Base-by-base conservation (phyloP, 2,329 filamentous ascomycete genomes). In the Didymella keratinophila region DNA sequence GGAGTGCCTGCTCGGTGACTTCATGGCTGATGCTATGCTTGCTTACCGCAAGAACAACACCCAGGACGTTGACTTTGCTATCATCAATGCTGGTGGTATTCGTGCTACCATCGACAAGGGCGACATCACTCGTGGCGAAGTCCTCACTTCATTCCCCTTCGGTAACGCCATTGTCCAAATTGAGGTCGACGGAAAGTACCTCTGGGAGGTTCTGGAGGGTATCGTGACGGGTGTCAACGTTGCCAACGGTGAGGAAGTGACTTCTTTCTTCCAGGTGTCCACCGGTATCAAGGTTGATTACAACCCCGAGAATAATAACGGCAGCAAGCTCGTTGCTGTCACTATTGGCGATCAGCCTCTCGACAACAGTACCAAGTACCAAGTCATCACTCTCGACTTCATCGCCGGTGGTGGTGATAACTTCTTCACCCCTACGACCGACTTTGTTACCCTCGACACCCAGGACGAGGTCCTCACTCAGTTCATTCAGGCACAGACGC, bases 101-200 rank as follows among this genome's bases (percentile, higher is more conserved):
- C 86, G 87, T 20, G 85, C 87, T 3, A 85, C 83, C 34, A 89
- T 89, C 50, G 85, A 87, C 41, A 71, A 76, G 18, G 87, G 87
- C 10, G 74, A 83, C 52, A 83, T 89, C 68, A 89, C 86, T 3
- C 84, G 86, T 34, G 87, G 87, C 52, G 82, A 87, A 60, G 83
- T 89, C 5, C 78, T 89, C 2, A 88, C 85, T 0, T 81, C 85
- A 0, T 89, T 89, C 74, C 87, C 87, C 37, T 89, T 89, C 62
- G 84, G 85, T 53, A 89, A 89, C 73, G 79, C 86, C 43, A 79
- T 89, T 20, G 86, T 87, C 9, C 84, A 89, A 66, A 73, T 89
- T 16, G 76, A 70, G 0, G 79, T 84, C 61, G 77, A 77, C 0
- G 87, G 87, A 18, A 76, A 81, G 9, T 79, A 84, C 42, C 70